Base-by-base conservation (phyloP, 768 basidiomycete species). In the Paxillus involutus region DNA sequence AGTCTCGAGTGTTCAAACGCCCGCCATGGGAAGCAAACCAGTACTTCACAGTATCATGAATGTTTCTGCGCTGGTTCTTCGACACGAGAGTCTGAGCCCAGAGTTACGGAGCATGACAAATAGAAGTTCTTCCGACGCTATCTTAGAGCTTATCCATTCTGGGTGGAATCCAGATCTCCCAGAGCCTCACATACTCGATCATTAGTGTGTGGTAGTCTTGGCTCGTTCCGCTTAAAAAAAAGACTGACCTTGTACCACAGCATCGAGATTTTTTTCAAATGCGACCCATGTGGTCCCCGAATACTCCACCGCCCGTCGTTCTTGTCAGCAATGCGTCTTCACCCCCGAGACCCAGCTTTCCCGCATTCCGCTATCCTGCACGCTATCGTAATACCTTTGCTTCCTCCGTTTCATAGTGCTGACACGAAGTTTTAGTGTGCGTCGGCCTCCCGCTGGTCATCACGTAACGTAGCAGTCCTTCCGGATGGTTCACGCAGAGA, bases 291-390 rank as follows among this genome's bases (percentile, higher is more conserved):
- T 63, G 85, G 89, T 44, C 87, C 92, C 24, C 82, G 90, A 44
- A 84, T 95, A 47, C 75, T 97, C 35, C 92, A 96, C 66, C 82
- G 84, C 10, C 82, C 86, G 12, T 85, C 88, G 9, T 91, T 97
- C 68, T 71, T 93, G 24, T 79, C 88, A 14, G 86, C 90, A 4
- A 80, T 96, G 80, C 82, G 81, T 59, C 74, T 94, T 43, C 83
- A 91, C 47, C 92, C 94, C 3, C 80, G 82, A 52, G 89, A 93
- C 66, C 82, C 86, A 8, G 81, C 82, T 39, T 97, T 96, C 65
- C 94, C 94, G 32, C 92, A 95, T 74, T 84, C 89, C 3, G 89
- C 92, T 3, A 82, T 97, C 52, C 75, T 97, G 35, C 94, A 97
- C 70, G 94, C 93, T 59, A 96, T 97, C 58, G 89, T 89, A 74